phyloP scores from a whole-genome alignment of 2,329 filamentous ascomycete species.

The Grosmannia huntii region DNA sequence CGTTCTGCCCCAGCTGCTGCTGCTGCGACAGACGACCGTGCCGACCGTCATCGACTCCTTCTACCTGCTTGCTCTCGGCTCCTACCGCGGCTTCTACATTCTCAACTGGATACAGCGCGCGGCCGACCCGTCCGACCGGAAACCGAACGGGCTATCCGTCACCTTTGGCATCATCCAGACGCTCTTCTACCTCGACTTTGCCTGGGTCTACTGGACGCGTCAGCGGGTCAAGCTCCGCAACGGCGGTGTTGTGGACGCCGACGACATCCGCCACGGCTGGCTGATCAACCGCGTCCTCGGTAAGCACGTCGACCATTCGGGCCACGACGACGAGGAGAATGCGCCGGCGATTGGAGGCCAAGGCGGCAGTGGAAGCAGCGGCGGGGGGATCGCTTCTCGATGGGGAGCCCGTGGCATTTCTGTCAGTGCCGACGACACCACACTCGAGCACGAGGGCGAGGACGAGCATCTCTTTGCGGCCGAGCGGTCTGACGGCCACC shows the following conservation, averaged over 20 bases:
- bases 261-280: constrained; percentile 78
- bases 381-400: constrained; percentile 41
- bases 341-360: constrained; percentile 28
- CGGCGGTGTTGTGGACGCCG: constrained; percentile 78
- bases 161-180: constrained; percentile 86
- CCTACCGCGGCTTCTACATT: constrained; percentile 80
- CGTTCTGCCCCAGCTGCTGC: constrained; percentile 79
- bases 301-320: constrained; percentile 37
- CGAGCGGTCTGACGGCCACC: constrained; percentile 23
- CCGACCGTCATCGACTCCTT: constrained; percentile 96
- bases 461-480: constrained; percentile 17
- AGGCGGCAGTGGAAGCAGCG: constrained; percentile 16
- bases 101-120: constrained; percentile 76
- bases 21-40: constrained; percentile 87
- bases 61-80: constrained; percentile 78
- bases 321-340: constrained; percentile 43
- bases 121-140: constrained; percentile 42
- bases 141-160: constrained; percentile 59
- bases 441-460: constrained; percentile 34
- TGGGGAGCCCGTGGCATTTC: constrained; percentile 56
- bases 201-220: constrained; percentile 90
- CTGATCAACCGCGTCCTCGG: constrained; percentile 69
- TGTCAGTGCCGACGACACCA: constrained; percentile 51
- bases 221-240: constrained; percentile 87
- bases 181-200: constrained; percentile 82